A percentile compares a stretch with the other conserved stretches of the same genome.
phyloP scores from a whole-genome alignment of 1,139 yeast genomes.

The Hyphopichia pseudoburtonii region DNA sequence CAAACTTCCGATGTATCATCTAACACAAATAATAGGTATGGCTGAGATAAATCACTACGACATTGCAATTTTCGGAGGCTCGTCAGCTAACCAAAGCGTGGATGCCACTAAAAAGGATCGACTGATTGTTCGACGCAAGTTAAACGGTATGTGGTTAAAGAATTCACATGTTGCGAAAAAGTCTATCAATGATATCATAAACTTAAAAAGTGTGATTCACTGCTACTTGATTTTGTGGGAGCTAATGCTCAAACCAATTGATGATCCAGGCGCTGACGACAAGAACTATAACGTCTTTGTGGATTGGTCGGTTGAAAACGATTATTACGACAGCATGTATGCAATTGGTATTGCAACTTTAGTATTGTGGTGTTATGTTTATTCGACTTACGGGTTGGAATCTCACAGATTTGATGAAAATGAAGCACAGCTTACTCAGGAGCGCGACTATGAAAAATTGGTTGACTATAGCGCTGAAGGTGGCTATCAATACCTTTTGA shows the following conservation, averaged over 20 bases:
- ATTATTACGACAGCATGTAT: conserved; percentile 38
- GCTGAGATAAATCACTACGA: conserved; percentile 71
- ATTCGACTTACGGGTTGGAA: conserved; percentile 41
- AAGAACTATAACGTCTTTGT: conserved; percentile 16
- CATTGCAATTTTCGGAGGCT: conserved; percentile 76
- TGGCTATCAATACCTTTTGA: conserved; percentile 39
- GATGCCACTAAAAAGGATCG: conserved; percentile 58
- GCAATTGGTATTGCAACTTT: conserved; percentile 47
- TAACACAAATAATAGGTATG: conserved; percentile 69
- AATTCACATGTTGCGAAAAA: conserved; percentile 15
- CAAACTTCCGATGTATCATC: conserved; percentile 59
- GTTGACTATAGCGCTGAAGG: conserved; percentile 25
- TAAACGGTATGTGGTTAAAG: conserved; percentile 48
- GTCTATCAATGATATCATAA: conserved; percentile 34
- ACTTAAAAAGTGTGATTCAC: conserved; percentile 53
- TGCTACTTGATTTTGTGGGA: conserved; percentile 65
- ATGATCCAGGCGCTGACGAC: conserved; percentile 18
- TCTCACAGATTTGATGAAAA: conserved; percentile 27
- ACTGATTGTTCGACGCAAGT: conserved; percentile 50
- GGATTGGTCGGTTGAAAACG: conserved; percentile 32
- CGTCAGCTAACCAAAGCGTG: conserved; percentile 81
- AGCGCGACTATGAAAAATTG: conserved; percentile 4
- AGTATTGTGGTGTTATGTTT: conserved; percentile 50
- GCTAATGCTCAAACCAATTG: conserved; percentile 51
- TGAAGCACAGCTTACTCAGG: conserved; percentile 3